Evolutionary conservation across 1,284 basidiomycete genomes (phyloP), one percentile per base, ranked within the genome.

Genomic region (Cryptococcus wingfieldii): DNA sequence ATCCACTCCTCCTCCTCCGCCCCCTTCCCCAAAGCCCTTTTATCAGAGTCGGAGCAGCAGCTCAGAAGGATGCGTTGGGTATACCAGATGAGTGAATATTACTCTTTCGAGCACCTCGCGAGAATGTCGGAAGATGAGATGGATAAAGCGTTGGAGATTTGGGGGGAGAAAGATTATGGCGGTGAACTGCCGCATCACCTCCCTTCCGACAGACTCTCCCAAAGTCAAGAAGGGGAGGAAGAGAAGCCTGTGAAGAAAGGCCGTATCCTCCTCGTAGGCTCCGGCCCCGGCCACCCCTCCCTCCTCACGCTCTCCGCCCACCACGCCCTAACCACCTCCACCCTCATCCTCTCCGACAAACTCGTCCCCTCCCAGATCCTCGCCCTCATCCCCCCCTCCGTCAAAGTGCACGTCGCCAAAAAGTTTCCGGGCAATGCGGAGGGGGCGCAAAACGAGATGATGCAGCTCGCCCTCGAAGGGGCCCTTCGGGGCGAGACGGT

Each of bases 391-490:
- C 94, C 94, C 0, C 56, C 65, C 6, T 77, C 81, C 5, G 82
- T 80, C 44, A 75, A 74, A 19, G 83, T 87, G 8, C 76, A 80
- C 58, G 96, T 98, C 61, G 95, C 95, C 14, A 87, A 88, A 64
- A 98, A 98, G 74, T 98, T 96, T 79, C 95, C 95, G 0, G 95
- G 95, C 0, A 98, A 98, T 69, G 91, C 93, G 1, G 95, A 98
- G 53, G 87, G 88, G 19, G 92, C 93, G 1, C 95, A 98, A 74
- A 84, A 83, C 47, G 95, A 98, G 77, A 84, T 98, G 79, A 95
- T 97, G 88, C 83, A 88, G 60, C 84, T 87, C 9, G 95, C 92
- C 0, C 79, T 96, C 2, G 86, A 88, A 50, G 92, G 86, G 10
- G 91, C 90, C 0, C 79, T 77, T 34, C 81, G 82, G 10, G 95